phyloP scores from a whole-genome alignment of 768 basidiomycete species.

The Rubroboletus satanas region DNA sequence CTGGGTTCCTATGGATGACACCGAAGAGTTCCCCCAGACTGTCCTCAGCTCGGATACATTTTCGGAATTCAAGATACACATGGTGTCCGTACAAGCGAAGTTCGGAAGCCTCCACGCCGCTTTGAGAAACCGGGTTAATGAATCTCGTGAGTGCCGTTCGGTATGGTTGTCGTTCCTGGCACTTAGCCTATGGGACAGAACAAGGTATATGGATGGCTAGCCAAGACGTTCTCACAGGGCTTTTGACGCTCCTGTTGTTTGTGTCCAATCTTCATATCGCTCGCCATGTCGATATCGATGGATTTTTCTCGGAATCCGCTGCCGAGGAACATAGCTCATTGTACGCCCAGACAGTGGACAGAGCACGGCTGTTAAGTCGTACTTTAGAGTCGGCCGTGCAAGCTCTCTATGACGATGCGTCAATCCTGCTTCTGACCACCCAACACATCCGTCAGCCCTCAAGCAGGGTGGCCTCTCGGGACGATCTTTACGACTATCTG shows the following conservation, averaged over 20 bases:
- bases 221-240: conserved; percentile 49
- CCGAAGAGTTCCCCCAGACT: conserved; percentile 43
- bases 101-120: conserved; percentile 35
- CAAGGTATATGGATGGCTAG: conserved; percentile 35
- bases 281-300: conserved; percentile 79
- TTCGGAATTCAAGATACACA: conserved; percentile 46
- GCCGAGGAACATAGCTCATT: conserved; percentile 41
- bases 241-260: conserved; percentile 56
- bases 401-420: conserved; percentile 68
- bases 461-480: conserved; percentile 3
- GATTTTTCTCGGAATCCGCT: conserved; percentile 50
- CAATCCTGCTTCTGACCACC: conserved; percentile 53
- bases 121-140: conserved; percentile 20
- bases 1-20: conserved; percentile 58
- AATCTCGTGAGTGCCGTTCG: conserved; percentile 23
- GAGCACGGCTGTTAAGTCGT: conserved; percentile 63
- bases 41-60: conserved; percentile 50
- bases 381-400: conserved; percentile 69
- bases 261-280: conserved; percentile 75
- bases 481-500: conserved; percentile 39
- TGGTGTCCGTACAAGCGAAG: conserved; percentile 48
- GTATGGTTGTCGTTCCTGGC: neutral
- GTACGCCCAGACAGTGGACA: conserved; percentile 65
- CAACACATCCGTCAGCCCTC: conserved; percentile 37
- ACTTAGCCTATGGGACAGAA: conserved; percentile 18